Base-by-base conservation (phyloP, 129 eudicot species). In the Lonicera japonica region DNA sequence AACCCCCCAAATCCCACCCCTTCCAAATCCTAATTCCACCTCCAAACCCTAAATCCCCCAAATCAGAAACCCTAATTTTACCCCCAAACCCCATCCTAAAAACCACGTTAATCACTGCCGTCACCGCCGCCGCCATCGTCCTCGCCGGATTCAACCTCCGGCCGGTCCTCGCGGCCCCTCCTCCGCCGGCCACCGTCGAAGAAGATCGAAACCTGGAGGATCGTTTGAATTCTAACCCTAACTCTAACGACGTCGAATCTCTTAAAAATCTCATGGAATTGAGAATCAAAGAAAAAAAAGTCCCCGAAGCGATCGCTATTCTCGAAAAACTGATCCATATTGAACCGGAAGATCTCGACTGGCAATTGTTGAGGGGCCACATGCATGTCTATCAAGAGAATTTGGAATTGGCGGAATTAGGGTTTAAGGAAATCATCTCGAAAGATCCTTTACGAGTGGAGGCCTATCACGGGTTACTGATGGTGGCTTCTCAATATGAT, bases 391-490 rank as follows among this genome's bases (percentile, higher is more conserved):
- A 77, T 53, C 40, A 34, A 11, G 96, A 84, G 15, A 88, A 91
- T 40, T 21, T 60, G 1, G 79, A 78, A 20, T 52, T 55, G 15
- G 90, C 98, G 0, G 82, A 70, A 58, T 48, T 53, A 22, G 88
- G 84, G 67, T 91, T 87, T 52, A 78, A 84, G 8, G 75, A 82
- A 69, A 77, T 91, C 3, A 21, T 87, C 2, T 15, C 22, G 9
- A 84, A 75, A 36, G 95, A 91, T 23, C 96, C 96, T 21, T 69
- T 79, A 16, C 84, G 75, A 0, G 88, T 87, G 0, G 96, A 87
- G 60, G 97, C 97, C 0, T 90, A 81, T 73, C 94, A 83, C 16
- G 95, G 97, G 25, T 77, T 90, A 4, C 81, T 87, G 14, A 84
- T 88, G 77, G 82, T 81, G 3, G 95, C 82, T 21, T 80, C 95